Evolutionary conservation across 345 rosid genomes (phyloP), one percentile per base, ranked within the genome.

Genomic region (Dipteronia sinensis): DNA sequence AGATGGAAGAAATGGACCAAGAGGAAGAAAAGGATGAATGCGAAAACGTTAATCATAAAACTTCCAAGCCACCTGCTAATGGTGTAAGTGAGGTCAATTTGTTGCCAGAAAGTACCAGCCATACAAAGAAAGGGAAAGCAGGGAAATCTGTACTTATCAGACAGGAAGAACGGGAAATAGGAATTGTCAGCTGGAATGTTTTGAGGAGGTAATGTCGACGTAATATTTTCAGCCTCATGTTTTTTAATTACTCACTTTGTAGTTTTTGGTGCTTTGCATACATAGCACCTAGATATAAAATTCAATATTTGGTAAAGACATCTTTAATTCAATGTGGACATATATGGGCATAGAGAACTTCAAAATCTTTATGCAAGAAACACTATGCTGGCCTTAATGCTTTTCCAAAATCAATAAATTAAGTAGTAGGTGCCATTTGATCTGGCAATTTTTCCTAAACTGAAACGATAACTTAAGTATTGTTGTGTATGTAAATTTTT

Each of bases 121-220:
- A 68, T 44, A 58, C 66, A 42, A 88, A 82, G 82, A 87, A 77
- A 82, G 86, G 88, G 62, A 92, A 79, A 84, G 84, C 83, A 73
- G 85, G 88, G 77, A 96, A 91, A 80, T 91, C 95, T 11, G 86
- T 91, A 69, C 97, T 96, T 75, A 82, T 92, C 80, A 96, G 90
- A 88, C 93, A 90, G 83, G 99, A 96, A 88, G 99, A 94, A 69
- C 89, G 97, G 47, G 99, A 96, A 88, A 94, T 91, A 17, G 98
- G 99, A 81, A 89, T 91, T 64, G 79, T 94, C 78, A 91, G 93
- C 83, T 90, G 93, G 97, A 86, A 85, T 49, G 98, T 96, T 82
- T 81, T 96, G 85, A 83, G 64, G 79, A 92, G 99, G 97, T 95
- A 89, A 75, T 58, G 23, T 44, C 17, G 23, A 27, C 38, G 6